A percentile compares a stretch with the other conserved stretches of the same genome.
phyloP scores from a whole-genome alignment of 768 basidiomycete genomes.

The Macrocybe gigantea region DNA sequence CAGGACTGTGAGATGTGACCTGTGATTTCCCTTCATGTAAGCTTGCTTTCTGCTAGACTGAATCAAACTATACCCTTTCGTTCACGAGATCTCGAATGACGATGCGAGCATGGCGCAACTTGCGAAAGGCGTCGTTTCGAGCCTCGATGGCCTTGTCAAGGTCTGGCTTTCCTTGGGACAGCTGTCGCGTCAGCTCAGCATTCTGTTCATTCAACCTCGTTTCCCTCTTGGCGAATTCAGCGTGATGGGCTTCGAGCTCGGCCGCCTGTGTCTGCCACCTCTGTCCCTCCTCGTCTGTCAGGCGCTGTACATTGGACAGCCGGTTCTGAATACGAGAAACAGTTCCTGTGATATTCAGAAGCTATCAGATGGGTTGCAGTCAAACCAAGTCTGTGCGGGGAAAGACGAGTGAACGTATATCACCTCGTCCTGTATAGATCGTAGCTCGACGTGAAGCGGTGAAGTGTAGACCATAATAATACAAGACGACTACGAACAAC shows the following conservation, averaged over 20 bases:
- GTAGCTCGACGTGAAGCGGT: conserved; percentile 1
- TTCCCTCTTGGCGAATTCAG: conserved; percentile 15
- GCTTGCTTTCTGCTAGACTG: too few relatives aligned
- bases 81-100: conserved; percentile 36
- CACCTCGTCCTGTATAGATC: conserved; percentile 24
- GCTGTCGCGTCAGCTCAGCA: conserved; percentile 23
- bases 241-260: conserved; percentile 29
- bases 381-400: conserved; percentile 1
- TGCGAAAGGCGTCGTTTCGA: conserved; percentile 24
- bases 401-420: neutral
- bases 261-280: conserved; percentile 20
- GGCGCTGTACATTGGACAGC: conserved; percentile 6
- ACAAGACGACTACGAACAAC: too few relatives aligned
- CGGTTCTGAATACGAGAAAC: conserved; percentile 12
- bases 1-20: too few relatives aligned
- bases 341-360: conserved; percentile 5
- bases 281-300: conserved; percentile 7
- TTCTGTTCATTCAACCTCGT: conserved; percentile 25
- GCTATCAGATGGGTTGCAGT: conserved; percentile 4
- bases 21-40: too few relatives aligned
- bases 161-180: conserved; percentile 21
- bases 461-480: neutral
- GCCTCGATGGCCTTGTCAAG: conserved; percentile 25
- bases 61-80: conserved; percentile 19
- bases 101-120: conserved; percentile 29